Base-by-base conservation (phyloP, 2,329 filamentous ascomycete species). In the Colletotrichum coccodes region DNA sequence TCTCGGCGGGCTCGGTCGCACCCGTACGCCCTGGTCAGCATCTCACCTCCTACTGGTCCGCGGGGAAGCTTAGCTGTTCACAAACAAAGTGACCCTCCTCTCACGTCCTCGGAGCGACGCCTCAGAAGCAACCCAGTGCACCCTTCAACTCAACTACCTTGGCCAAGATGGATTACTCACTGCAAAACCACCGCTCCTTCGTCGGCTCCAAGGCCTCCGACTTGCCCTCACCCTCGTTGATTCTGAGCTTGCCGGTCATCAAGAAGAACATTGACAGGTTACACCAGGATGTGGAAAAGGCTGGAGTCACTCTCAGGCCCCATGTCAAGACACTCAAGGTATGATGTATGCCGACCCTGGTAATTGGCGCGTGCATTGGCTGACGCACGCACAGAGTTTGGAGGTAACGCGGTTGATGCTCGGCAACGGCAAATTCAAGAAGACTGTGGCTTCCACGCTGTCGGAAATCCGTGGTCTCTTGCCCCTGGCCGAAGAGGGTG, bases 251-350 rank as follows among this genome's bases (percentile, higher is more conserved):
- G 54, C 77, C 79, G 0, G 71, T 79, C 1, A 69, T 84, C 3
- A 76, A 83, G 72, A 74, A 68, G 38, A 84, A 84, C 54, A 76
- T 80, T 44, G 72, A 77, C 3, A 74, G 68, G 7, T 68, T 84
- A 2, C 78, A 80, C 21, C 72, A 73, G 2, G 80, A 84, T 77
- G 80, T 83, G 11, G 76, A 81, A 26, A 74, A 73, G 21, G 69
- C 81, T 0, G 78, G 77, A 0, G 78, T 84, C 32, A 67, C 72
- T 4, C 83, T 84, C 30, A 73, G 82, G 23, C 80, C 81, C 21
- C 82, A 84, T 70, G 78, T 84, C n/a, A 84, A 84, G 71, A 84
- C 82, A 0, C 75, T 83, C 28, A 84, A 84, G 76, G 82, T 80
- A 44, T 14, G 28, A 9, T 3, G 9, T 1, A 23, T 6, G 4